Evolutionary conservation across 2,329 filamentous ascomycete species (phyloP), one percentile per base, ranked within the genome.

Genomic region (Falciphora oryzae): DNA sequence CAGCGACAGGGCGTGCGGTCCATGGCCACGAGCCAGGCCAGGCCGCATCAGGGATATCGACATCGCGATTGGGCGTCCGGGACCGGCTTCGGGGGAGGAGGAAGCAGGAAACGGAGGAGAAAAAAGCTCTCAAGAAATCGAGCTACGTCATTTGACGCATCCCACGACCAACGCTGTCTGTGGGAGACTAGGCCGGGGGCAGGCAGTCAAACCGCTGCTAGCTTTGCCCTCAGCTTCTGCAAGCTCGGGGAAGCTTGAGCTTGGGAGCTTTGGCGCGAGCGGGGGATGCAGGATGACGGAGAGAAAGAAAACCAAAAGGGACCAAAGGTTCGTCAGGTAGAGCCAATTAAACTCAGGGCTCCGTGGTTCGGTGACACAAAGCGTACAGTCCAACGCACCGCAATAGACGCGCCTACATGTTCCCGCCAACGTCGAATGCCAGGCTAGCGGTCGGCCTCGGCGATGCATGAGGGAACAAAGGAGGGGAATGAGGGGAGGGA

Each of bases 41-140:
- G 70, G 68, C 65, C 70, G 68, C 44, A 68, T 59, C 53, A 68
- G 61, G 62, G 67, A 67, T 68, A 68, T 71, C 59, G 68, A 66
- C 67, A 69, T 69, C 60, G 31, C 59, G 61, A 58, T 32, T 27
- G 22, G 6, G 44, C 22, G 44, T 44, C 38, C 16, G 38, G 18
- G 16, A 10, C 38, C 38, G 44, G 44, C 44, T n/a, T 53, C 44
- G 6, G n/a, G 44, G 44, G 22, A 53, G 22, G 44, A 10, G 2
- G 7, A n/a, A 18, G 44, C 44, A 53, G 22, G 6, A n/a, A 53
- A 11, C 44, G n/a, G 22, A n/a, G 8, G 18, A 53, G 22, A 5
- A 44, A 53, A n/a, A n/a, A 10, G 18, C 44, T 53, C 44, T 22
- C 44, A 22, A 14, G 32, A 14, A 35, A 35, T 35, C 32, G 32